Conservation (phyloP, 1,284 basidiomycete genomes). For the Chalciporus sp. region DNA sequence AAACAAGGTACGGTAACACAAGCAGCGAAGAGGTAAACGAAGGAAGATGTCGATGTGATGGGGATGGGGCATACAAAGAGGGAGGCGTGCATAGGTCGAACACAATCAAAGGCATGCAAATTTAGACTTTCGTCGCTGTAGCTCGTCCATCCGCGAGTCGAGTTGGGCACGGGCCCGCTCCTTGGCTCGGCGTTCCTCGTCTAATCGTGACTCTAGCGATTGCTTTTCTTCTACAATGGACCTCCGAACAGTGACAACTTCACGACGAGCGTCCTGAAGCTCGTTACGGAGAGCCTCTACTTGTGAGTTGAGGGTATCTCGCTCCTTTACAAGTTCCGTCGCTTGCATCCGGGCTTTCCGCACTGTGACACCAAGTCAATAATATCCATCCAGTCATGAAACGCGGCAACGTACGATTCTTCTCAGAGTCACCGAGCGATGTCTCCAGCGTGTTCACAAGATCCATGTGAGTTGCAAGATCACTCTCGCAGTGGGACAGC, state of each 20-base stretch:
- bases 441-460: slow-evolving; percentile 82
- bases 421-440: slow-evolving; percentile 86
- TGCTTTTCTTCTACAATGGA: slow-evolving; percentile 86
- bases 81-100: slow-evolving; percentile 5
- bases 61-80: slow-evolving; percentile 7
- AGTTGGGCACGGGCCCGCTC: slow-evolving; percentile 82
- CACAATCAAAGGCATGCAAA: slow-evolving; percentile 69
- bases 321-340: slow-evolving; percentile 82
- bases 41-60: slow-evolving; percentile 5
- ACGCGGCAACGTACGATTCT: slow-evolving; percentile 68
- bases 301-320: slow-evolving; percentile 70
- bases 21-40: slow-evolving; percentile 22
- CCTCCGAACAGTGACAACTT: slow-evolving; percentile 74
- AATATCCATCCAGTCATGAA: slow-evolving; percentile 10
- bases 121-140: slow-evolving; percentile 81
- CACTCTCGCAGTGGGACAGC: slow-evolving; percentile 86
- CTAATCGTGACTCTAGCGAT: slow-evolving; percentile 74
- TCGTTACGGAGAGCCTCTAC: slow-evolving; percentile 68
- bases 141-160: slow-evolving; percentile 82
- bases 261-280: slow-evolving; percentile 73
- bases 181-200: slow-evolving; percentile 82
- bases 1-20: slow-evolving; percentile 30
- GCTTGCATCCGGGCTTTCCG: slow-evolving; percentile 90
- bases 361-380: slow-evolving; percentile 49
- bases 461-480: slow-evolving; percentile 91